phyloP scores from a whole-genome alignment of 2,329 filamentous ascomycete species.

The Pseudogymnoascus verrucosus region DNA sequence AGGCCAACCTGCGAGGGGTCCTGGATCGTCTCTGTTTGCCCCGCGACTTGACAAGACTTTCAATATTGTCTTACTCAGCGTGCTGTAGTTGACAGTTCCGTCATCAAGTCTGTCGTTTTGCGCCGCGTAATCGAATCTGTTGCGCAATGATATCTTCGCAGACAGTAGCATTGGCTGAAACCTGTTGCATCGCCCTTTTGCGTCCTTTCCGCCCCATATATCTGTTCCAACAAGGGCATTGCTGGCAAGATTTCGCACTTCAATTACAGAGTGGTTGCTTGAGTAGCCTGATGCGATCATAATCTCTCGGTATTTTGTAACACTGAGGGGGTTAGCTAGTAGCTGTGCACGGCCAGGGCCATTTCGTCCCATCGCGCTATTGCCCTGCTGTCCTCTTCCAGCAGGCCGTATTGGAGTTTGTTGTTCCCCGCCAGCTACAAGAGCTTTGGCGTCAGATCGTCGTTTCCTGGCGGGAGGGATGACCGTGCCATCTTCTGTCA shows the following conservation, averaged over 20 bases:
- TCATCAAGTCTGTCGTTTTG: slow-evolving; percentile 50
- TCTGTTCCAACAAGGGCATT: slow-evolving; percentile 41
- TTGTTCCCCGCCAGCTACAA: not conserved
- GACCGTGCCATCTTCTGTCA: slow-evolving; percentile 7
- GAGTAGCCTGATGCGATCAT: slow-evolving; percentile 7
- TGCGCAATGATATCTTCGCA: slow-evolving; percentile 47
- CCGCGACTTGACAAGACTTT: slow-evolving; percentile 22
- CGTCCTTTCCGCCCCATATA: slow-evolving; percentile 40
- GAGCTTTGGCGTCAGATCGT: slow-evolving; percentile 2
- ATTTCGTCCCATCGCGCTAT: not conserved
- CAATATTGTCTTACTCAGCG: slow-evolving; percentile 58
- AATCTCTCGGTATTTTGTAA: not conserved
- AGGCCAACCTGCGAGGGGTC: not conserved
- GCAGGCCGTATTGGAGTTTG: not conserved
- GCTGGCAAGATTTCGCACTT: slow-evolving; percentile 53
- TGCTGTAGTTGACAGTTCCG: slow-evolving; percentile 72
- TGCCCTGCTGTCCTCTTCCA: not conserved
- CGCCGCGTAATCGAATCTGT: slow-evolving; percentile 50
- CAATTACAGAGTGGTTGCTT: slow-evolving; percentile 39
- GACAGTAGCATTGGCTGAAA: slow-evolving; percentile 56
- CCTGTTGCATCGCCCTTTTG: slow-evolving; percentile 55
- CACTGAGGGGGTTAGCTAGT: not conserved
- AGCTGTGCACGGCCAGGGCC: not conserved
- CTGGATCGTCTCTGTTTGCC: slow-evolving; percentile 5
- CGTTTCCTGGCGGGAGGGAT: not conserved